These are phyloP conservation scores for Endotrypanum monterogeii DNA, from an alignment of 208 protist genomes.

Conservation along the genomic window DNA sequence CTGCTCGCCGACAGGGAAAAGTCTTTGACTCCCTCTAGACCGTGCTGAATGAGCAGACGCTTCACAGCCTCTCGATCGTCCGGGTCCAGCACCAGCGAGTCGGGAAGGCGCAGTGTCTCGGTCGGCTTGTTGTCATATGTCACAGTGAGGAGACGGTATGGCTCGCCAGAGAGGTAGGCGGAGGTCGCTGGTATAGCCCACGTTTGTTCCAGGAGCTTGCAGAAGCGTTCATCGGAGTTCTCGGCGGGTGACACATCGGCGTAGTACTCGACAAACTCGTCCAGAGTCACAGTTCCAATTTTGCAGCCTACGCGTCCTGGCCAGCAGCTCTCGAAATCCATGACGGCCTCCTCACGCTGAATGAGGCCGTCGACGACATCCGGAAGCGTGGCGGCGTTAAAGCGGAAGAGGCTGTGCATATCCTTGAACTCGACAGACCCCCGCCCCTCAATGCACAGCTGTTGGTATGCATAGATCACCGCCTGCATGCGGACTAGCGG, in stretches of 20 bases:
- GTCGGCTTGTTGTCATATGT: conserved; percentile 61
- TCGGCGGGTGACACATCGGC: conserved; percentile 83
- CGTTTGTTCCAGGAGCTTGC: conserved; percentile 52
- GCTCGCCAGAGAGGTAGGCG: conserved; percentile 51
- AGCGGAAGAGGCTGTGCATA: conserved; percentile 70
- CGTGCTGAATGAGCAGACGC: conserved; percentile 59
- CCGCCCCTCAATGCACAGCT: conserved; percentile 74
- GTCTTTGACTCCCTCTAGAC: conserved; percentile 69
- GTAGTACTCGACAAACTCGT: conserved; percentile 92
- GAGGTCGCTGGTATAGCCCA: conserved; percentile 81
- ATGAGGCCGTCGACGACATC: conserved; percentile 72
- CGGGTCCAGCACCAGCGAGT: conserved; percentile 66
- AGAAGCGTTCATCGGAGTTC: conserved; percentile 84
- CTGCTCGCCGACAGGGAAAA: conserved; percentile 17
- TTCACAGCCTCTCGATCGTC: conserved; percentile 51
- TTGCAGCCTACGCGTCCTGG: conserved; percentile 62
- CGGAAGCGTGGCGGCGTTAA: conserved; percentile 60
- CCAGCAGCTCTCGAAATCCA: conserved; percentile 86
- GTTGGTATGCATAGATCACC: conserved; percentile 71
- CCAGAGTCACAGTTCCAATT: conserved; percentile 65
- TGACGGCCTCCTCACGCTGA: conserved; percentile 64
- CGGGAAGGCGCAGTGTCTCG: conserved; percentile 59
- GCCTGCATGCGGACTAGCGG: conserved; percentile 48
- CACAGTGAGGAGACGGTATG: conserved; percentile 60
- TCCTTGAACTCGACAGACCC: conserved; percentile 78